Evolutionary conservation across 2,329 filamentous ascomycete species (phyloP), one percentile per base, ranked within the genome.

Genomic region (Pyrenophora graminea): DNA sequence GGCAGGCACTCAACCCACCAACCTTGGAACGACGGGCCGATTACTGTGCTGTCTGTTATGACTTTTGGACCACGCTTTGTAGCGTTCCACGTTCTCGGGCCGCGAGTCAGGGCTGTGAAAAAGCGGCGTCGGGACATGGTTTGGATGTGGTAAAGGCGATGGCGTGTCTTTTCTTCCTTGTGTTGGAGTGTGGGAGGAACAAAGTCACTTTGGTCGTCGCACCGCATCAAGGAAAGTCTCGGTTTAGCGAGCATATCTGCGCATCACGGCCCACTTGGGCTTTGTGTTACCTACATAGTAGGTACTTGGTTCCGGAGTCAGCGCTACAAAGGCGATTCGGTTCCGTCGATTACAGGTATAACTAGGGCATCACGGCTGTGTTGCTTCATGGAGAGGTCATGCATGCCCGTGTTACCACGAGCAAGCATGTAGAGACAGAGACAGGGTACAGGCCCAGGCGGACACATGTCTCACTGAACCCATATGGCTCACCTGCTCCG

Each of bases 21-120:
- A 52, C 45, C 48, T 51, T 55, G 48, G 43, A 44, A 49, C 30
- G 15, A 53, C 59, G 57, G 59, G 57, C 59, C 59, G 55, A 53
- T 45, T 51, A 38, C 27, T 30, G 2, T 30, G 27, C 23, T 41
- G 31, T 45, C 37, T 55, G 49, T 46, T 46, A 46, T 46, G 53
- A 40, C 41, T 39, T 45, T 49, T 30, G 40, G 43, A 39, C 38
- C 10, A 30, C 27, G 27, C 27, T 30, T 42, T 31, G 43, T 51
- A 50, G 57, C 48, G 55, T 42, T 27, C 55, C 50, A 47, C 31
- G 31, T 37, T 38, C 25, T 47, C 49, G 39, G 42, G 40, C 51
- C 38, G 39, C 40, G 39, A 48, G 21, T 13, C 25, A 43, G 33
- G 48, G 30, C 39, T 37, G 41, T 38, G 38, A 43, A 39, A 39